A percentile compares a stretch with the other conserved stretches of the same genome.
Conservation (phyloP, 768 basidiomycete species). For the Suillus brevipes region DNA sequence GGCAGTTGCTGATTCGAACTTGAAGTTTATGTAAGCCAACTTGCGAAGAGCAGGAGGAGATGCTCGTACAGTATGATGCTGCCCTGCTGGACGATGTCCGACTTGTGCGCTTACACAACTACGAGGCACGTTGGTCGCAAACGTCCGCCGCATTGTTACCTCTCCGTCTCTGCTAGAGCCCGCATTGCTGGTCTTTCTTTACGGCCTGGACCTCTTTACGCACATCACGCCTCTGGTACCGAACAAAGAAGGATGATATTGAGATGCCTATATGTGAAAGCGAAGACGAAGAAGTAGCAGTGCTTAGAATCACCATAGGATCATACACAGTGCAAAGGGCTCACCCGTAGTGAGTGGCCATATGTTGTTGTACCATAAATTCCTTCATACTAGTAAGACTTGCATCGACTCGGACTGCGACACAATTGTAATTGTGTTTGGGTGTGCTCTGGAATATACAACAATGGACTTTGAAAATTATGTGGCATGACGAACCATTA, state of each 20-base stretch:
- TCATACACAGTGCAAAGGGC: too few relatives aligned
- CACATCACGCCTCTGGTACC: conserved; percentile 59
- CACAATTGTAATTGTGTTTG: neutral
- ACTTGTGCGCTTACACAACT: conserved; percentile 54
- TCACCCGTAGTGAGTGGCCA: too few relatives aligned
- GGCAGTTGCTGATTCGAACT: conserved; percentile 76
- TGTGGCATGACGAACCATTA: neutral
- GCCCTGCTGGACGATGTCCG: conserved; percentile 68
- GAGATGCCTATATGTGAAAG: too few relatives aligned
- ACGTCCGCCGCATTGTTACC: conserved; percentile 67
- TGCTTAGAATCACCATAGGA: too few relatives aligned
- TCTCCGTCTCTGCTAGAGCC: conserved; percentile 88
- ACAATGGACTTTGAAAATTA: neutral
- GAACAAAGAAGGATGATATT: too few relatives aligned
- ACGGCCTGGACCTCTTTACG: conserved; percentile 84
- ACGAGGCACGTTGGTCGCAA: conserved; percentile 58
- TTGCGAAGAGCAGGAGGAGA: conserved; percentile 78
- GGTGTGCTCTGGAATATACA: neutral
- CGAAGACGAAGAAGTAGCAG: too few relatives aligned
- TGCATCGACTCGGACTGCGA: neutral
- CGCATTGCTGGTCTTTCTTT: conserved; percentile 83
- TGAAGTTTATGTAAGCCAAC: conserved; percentile 75
- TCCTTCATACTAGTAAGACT: too few relatives aligned
- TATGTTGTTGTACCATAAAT: too few relatives aligned
- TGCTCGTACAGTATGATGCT: conserved; percentile 83